Conservation (phyloP, 176 grass and related monocot species). For the Themeda triandra region DNA sequence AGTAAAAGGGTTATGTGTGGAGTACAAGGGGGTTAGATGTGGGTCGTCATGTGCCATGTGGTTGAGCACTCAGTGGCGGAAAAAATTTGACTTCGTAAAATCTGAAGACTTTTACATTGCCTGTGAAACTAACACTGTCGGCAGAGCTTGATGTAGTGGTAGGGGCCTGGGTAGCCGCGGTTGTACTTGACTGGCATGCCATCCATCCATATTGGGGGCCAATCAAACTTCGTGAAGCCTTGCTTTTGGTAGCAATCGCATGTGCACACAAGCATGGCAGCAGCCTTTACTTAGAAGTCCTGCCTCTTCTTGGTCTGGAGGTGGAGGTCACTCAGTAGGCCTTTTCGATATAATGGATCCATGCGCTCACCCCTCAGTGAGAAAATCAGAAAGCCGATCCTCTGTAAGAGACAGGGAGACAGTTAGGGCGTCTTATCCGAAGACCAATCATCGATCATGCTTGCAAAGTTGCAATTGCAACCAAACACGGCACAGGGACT, state of each 20-base stretch:
- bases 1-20: not conserved
- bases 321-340: not conserved
- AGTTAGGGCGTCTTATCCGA: not conserved
- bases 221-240: not conserved
- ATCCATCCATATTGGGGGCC: not conserved
- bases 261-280: not conserved
- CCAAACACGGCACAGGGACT: too few species aligned
- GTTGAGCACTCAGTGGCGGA: not conserved
- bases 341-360: not conserved
- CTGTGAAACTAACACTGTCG: not conserved
- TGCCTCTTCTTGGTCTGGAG: not conserved
- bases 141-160: slow-evolving; percentile 5
- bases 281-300: not conserved
- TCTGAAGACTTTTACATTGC: not conserved
- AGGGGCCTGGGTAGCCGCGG: not conserved
- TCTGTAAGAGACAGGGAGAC: not conserved
- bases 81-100: not conserved
- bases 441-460: not conserved
- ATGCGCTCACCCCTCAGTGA: too few species aligned
- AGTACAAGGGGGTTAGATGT: not conserved
- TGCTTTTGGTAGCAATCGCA: not conserved
- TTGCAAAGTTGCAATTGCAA: too few species aligned
- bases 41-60: slow-evolving; percentile 12
- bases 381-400: too few species aligned
- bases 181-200: not conserved